Base-by-base conservation (phyloP, 1,284 basidiomycete species). In the Gomphus bonarii region DNA sequence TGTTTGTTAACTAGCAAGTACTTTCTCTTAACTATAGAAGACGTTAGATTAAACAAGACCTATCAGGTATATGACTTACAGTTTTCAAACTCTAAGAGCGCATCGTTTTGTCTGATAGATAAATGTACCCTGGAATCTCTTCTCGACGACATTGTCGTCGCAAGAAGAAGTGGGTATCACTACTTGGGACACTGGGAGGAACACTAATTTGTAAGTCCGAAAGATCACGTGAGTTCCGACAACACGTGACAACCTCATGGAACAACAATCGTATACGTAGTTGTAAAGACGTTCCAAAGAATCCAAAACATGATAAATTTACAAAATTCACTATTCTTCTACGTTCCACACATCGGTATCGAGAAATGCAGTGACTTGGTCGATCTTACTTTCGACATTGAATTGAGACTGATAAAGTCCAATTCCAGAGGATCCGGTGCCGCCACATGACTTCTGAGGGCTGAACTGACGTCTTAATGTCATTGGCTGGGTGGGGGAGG, bases 1-100 rank as follows among this genome's bases (percentile, higher is more conserved):
- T 90, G 88, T 70, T 89, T 91, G 73, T 91, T 91, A 58, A 87
- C 87, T 57, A 89, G 82, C 25, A 91, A 76, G 65, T 90, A 91
- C 72, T 88, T 90, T 82, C 88, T 89, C 81, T 90, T 91, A 75
- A 90, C 88, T 91, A 67, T 56, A 60, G 3, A 35, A 59, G 58
- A 48, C 52, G 61, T 63, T 54, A 63, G 60, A 49, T 44, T 54
- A 43, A 58, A 35, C 50, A 43, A 52, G 55, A 46, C 40, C 25
- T 25, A 28, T 54, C 43, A 58, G 42, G 53, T 31, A 54, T 50
- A 33, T 16, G 12, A 20, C 87, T 65, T 68, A 90, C 87, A 89
- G 66, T 79, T 86, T 72, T 90, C 87, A 66, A 88, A 89, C 65
- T 90, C 88, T 59, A 83, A 77, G 52, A 90, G 74, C 54, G 86